phyloP scores from a whole-genome alignment of 169 alveolate genomes.

The Cyclospora cayetanensis region DNA sequence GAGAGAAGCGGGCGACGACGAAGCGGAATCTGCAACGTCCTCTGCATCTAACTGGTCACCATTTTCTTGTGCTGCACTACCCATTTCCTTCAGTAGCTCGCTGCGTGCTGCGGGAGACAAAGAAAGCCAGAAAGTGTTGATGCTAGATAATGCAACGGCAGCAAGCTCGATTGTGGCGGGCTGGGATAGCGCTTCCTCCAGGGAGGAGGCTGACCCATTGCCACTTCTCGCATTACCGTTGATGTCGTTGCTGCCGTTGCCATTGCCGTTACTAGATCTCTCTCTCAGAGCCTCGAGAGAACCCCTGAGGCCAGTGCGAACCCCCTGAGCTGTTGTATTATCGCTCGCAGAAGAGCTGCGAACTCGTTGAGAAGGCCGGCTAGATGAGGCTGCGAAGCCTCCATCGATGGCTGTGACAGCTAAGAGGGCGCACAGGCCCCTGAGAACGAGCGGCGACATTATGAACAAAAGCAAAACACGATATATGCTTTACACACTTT shows the following conservation, averaged over 20 bases:
- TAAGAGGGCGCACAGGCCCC: slow-evolving; percentile 34
- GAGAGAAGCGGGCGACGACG: background rate
- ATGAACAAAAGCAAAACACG: background rate
- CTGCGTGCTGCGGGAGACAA: slow-evolving; percentile 30
- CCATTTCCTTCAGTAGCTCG: background rate
- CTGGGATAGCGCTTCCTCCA: background rate
- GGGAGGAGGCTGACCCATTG: too few relatives aligned
- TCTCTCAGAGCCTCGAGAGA: background rate
- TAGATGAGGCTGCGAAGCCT: background rate
- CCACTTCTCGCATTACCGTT: background rate
- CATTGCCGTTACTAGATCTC: background rate
- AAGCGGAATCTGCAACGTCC: background rate
- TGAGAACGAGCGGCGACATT: background rate
- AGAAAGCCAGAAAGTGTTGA: slow-evolving; percentile 39
- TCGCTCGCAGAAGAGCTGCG: background rate
- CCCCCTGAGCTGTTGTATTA: background rate
- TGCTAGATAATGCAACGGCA: slow-evolving; percentile 29
- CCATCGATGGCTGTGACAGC: background rate
- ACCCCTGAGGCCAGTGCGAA: background rate
- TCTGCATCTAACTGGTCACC: background rate
- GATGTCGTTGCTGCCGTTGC: background rate
- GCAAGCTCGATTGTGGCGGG: slow-evolving; percentile 45
- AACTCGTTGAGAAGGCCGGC: too few relatives aligned
- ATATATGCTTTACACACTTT: too few relatives aligned
- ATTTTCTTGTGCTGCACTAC: background rate